Evolutionary conservation across 2,329 filamentous ascomycete genomes (phyloP), one percentile per base, ranked within the genome.

Genomic region (Beauveria sp.): DNA sequence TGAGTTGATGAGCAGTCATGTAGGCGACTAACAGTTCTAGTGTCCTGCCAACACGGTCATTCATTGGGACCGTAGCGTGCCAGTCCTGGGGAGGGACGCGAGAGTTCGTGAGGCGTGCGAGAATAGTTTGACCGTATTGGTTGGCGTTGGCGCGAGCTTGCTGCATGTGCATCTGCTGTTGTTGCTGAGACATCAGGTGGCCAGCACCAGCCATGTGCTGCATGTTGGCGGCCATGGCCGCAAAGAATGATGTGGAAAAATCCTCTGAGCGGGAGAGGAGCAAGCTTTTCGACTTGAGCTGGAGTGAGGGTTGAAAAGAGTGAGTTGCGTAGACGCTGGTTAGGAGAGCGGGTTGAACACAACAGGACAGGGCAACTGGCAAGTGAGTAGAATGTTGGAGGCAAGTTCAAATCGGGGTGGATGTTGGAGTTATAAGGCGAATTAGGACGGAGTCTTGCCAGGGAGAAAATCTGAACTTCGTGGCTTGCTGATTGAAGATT

Each of bases 161-260:
- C 69, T 68, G 53, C 67, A 75, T 70, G 64, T 78, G 77, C 64
- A 77, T 71, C 46, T 71, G 69, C 51, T 71, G 71, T 62, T 76
- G 76, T 63, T 73, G 73, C 65, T 70, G 74, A 67, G 75, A 74
- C 71, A 79, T 75, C 72, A 80, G 77, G 63, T 53, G 58, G 50
- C 58, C 58, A 38, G 75, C 75, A 71, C 74, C 77, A 66, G 73
- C 77, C 80, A 85, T 83, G 68, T 83, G 82, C 72, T 80, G 79
- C 74, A 85, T 80, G 67, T 83, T 84, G 70, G 79, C 82, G 76
- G 83, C 82, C 83, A 86, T 85, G 74, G 79, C 80, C 77, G 79
- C 79, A 62, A 59, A 43, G 50, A 45, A 52, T 40, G 16, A 43
- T 53, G 49, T 34, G 40, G 26, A 40, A 53, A 28, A 61, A 31